Evolutionary conservation across 2,329 filamentous ascomycete genomes (phyloP).

Genomic region (Fusarium pseudograminearum): DNA sequence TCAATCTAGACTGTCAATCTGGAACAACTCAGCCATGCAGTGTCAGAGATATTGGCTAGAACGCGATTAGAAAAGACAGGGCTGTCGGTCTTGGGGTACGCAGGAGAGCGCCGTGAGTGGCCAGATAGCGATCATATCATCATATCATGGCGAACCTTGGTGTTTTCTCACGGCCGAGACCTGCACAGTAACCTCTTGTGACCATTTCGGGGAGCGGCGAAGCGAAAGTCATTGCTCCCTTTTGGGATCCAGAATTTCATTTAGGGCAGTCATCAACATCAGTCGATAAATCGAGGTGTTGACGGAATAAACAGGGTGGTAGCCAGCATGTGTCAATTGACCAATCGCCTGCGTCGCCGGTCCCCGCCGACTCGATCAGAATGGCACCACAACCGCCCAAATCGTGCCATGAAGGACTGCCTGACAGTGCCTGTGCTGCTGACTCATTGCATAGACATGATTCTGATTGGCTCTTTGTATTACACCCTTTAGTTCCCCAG

Average conservation of each 20-base stretch:
- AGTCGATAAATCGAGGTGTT: conserved; percentile 40
- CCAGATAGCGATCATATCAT: conserved; percentile 33
- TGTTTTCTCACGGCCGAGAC: conserved; percentile 11
- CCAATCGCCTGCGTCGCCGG: conserved; percentile 45
- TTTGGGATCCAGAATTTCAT: conserved; percentile 19
- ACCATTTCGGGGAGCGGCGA: conserved; percentile 12
- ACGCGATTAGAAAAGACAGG: conserved; percentile 26
- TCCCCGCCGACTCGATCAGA: conserved; percentile 44
- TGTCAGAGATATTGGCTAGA: conserved; percentile 12
- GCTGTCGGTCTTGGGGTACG: conserved; percentile 28
- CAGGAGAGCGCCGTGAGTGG: conserved; percentile 36
- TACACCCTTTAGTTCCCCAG: conserved; percentile 28
- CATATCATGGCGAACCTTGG: conserved; percentile 34
- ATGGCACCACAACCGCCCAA: conserved; percentile 46
- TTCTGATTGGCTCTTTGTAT: conserved; percentile 32
- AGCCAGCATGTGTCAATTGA: conserved; percentile 17
- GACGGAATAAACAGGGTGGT: conserved; percentile 45
- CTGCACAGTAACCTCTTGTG: conserved; percentile 23
- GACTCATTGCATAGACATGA: conserved; percentile 23
- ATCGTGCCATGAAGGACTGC: conserved; percentile 45
- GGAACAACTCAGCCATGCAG: conserved; percentile 10
- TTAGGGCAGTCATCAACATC: conserved; percentile 29
- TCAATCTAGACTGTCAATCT: conserved; percentile 38
- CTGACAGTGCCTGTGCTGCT: conserved; percentile 35
- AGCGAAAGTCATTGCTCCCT: conserved; percentile 19